Evolutionary conservation across 208 protist genomes (phyloP).

Genomic region (Wallacemonas sp.): DNA sequence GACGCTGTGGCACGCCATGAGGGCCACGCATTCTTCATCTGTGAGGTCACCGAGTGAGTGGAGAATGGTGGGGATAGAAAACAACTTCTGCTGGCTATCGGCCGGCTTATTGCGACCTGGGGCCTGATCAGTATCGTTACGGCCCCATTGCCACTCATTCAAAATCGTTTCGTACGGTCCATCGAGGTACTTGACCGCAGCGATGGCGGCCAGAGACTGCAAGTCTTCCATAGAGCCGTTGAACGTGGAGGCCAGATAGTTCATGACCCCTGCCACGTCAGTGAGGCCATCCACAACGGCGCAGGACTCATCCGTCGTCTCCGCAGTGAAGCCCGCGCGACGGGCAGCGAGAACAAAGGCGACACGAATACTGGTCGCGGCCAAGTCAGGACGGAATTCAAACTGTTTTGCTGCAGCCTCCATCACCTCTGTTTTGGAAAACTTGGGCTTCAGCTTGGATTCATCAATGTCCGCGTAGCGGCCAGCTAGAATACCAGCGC

Average conservation of each 20-base stretch:
- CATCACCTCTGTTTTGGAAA: constrained; percentile 53
- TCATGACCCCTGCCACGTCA: constrained; percentile 75
- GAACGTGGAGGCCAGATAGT: constrained; percentile 53
- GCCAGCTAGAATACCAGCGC: constrained; percentile 63
- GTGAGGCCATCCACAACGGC: constrained; percentile 62
- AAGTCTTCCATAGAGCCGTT: constrained; percentile 65
- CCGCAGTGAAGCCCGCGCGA: constrained; percentile 54
- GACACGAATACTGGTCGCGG: constrained; percentile 72
- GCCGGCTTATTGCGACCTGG: constrained; percentile 44
- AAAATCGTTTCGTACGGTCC: constrained; percentile 62
- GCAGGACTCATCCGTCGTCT: constrained; percentile 79
- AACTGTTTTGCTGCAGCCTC: constrained; percentile 58
- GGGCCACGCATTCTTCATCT: constrained; percentile 78
- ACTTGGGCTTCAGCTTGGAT: constrained; percentile 65
- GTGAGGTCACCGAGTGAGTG: constrained; percentile 61
- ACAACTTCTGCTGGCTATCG: constrained; percentile 29
- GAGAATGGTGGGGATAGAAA: constrained; percentile 56
- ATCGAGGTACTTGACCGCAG: constrained; percentile 67
- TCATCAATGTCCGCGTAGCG: constrained; percentile 79
- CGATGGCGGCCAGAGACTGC: constrained; percentile 65
- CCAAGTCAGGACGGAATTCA: constrained; percentile 82
- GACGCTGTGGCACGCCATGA: constrained; percentile 85
- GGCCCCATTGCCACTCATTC: constrained; percentile 68
- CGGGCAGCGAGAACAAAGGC: constrained; percentile 83
- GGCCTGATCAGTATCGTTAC: constrained; percentile 75